These are phyloP conservation scores for Teratosphaeria viscida DNA, from an alignment of 2,329 filamentous ascomycete species.

Conservation along the genomic window DNA sequence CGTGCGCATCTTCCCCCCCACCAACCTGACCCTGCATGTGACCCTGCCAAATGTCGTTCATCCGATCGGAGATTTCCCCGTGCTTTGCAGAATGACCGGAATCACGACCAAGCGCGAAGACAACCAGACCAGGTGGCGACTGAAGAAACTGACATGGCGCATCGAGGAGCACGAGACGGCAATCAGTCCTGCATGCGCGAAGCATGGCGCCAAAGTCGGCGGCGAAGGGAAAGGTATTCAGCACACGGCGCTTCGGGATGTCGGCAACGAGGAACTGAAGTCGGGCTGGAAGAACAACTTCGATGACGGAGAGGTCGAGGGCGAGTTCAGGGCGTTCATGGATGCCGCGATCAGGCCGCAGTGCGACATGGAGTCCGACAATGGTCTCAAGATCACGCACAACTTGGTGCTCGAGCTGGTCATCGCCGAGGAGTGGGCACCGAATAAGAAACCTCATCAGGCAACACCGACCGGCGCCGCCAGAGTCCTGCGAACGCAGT, in stretches of 20 bases:
- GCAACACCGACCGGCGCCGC: constrained; percentile 82
- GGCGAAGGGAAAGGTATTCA: constrained; percentile 49
- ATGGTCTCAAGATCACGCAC: constrained; percentile 72
- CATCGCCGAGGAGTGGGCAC: constrained; percentile 77
- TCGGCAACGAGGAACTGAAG: constrained; percentile 74
- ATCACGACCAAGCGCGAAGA: constrained; percentile 59
- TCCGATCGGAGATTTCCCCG: constrained; percentile 70
- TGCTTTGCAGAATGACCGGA: constrained; percentile 76
- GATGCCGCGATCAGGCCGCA: constrained; percentile 54
- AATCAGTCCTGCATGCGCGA: constrained; percentile 67
- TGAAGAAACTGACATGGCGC: constrained; percentile 86
- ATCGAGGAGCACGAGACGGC: constrained; percentile 80
- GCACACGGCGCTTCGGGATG: constrained; percentile 45
- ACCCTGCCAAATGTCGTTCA: constrained; percentile 75
- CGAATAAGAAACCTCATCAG: constrained; percentile 58
- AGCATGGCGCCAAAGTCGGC: constrained; percentile 58
- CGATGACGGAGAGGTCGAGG: constrained; percentile 57
- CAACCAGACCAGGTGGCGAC: constrained; percentile 71
- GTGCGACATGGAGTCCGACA: constrained; percentile 65
- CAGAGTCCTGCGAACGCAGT: constrained; percentile 85
- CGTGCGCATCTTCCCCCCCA: constrained; percentile 89
- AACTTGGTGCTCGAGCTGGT: constrained; percentile 86
- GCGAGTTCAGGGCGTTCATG: constrained; percentile 62
- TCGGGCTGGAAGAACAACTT: constrained; percentile 83
- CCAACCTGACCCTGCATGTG: constrained; percentile 79